Evolutionary conservation across 1,139 yeast genomes (phyloP).

Genomic region (Pichia cactophila): DNA sequence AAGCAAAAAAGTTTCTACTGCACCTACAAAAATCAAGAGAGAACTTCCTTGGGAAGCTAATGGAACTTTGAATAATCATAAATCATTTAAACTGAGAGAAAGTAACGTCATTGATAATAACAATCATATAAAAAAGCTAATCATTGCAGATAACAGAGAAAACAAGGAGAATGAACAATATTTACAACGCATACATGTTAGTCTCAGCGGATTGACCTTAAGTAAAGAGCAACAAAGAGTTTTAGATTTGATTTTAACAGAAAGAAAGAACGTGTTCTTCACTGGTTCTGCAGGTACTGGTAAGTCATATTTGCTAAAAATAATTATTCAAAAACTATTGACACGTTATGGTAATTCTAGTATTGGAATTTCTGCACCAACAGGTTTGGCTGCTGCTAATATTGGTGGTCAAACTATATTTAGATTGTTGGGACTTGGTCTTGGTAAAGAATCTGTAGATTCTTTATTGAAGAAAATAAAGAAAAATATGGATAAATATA

Average conservation of each 20-base stretch:
- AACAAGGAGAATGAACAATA: neutral
- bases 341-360: constrained; percentile 36
- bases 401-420: constrained; percentile 81
- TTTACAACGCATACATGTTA: constrained; percentile 6
- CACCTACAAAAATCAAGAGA: neutral
- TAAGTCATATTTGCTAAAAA: constrained; percentile 64
- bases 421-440: constrained; percentile 70
- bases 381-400: constrained; percentile 86
- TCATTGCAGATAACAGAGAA: neutral
- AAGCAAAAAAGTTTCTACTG: neutral
- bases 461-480: constrained; percentile 39
- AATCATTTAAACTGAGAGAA: constrained; percentile 1
- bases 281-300: constrained; percentile 87
- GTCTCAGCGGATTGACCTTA: constrained; percentile 32
- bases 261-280: constrained; percentile 50
- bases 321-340: constrained; percentile 43
- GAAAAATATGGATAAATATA: constrained; percentile 32
- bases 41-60: constrained; percentile 9
- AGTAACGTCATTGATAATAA: constrained; percentile 1
- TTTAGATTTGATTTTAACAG: constrained; percentile 39
- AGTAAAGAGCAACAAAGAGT: constrained; percentile 47
- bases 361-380: constrained; percentile 83
- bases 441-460: constrained; percentile 44
- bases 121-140: neutral
- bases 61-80: constrained; percentile 8